A percentile compares a stretch with the other conserved stretches of the same genome.
Conservation (phyloP, 371 early-diverging fungal species). For the Entomophthora muscae region DNA sequence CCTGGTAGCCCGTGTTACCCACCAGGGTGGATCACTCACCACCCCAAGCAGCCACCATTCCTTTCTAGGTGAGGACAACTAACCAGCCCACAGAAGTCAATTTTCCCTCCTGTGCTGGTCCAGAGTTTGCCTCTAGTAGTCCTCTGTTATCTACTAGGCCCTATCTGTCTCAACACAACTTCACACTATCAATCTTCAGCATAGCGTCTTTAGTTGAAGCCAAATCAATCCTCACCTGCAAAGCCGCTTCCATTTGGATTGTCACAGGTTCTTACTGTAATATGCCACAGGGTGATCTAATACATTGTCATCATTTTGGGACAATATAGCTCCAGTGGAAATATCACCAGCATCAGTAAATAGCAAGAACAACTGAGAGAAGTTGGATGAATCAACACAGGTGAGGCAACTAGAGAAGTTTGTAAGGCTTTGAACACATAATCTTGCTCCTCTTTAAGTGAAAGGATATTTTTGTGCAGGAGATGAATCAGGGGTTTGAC, state of each 20-base stretch:
- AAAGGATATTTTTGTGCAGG: background rate
- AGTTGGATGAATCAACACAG: slow-evolving; percentile 11
- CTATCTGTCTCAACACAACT: no score
- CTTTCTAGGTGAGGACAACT: no score
- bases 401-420: slow-evolving; percentile 12
- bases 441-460: slow-evolving; percentile 7
- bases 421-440: slow-evolving; percentile 15
- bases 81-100: no score
- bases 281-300: slow-evolving; percentile 13
- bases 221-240: slow-evolving; percentile 12
- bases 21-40: no score
- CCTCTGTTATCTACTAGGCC: no score
- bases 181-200: no score
- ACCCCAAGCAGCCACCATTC: no score
- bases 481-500: slow-evolving; percentile 20
- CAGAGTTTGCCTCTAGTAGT: no score
- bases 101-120: no score
- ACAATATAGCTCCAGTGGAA: slow-evolving; percentile 17
- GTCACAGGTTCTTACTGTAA: slow-evolving; percentile 4
- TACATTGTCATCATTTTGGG: slow-evolving; percentile 14
- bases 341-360: slow-evolving; percentile 16
- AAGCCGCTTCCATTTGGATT: no score
- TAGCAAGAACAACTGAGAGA: slow-evolving; percentile 12
- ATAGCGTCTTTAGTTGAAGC: slow-evolving; percentile 10
- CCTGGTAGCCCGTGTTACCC: no score